Conservation (phyloP, 2,329 filamentous ascomycete genomes). For the Neophaeococcomyces aloes region DNA sequence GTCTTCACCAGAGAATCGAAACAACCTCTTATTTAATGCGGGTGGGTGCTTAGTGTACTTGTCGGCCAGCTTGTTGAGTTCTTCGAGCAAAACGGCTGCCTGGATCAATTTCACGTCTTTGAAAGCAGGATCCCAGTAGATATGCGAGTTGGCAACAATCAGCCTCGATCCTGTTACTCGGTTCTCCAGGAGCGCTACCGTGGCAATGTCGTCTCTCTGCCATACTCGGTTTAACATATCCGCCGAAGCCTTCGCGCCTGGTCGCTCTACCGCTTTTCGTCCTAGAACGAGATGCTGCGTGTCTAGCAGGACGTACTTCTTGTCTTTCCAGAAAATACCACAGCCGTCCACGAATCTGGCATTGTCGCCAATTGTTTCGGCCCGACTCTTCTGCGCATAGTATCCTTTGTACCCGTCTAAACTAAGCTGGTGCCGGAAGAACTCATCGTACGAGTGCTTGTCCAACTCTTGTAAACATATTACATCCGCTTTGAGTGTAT, state of each 20-base stretch:
- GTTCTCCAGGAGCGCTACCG: conserved; percentile 87
- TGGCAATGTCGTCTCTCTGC: conserved; percentile 94
- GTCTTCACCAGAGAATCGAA: conserved; percentile 43
- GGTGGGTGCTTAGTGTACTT: conserved; percentile 70
- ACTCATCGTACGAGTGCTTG: conserved; percentile 81
- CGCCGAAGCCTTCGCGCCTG: conserved; percentile 93
- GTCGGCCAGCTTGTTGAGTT: conserved; percentile 75
- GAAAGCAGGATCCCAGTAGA: conserved; percentile 85
- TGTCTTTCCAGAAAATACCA: conserved; percentile 91
- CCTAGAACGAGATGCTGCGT: conserved; percentile 91
- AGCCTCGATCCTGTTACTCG: conserved; percentile 78
- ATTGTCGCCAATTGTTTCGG: conserved; percentile 85
- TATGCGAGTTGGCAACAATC: conserved; percentile 86
- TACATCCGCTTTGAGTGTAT: conserved; percentile 71
- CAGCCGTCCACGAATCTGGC: conserved; percentile 88
- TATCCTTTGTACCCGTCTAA: conserved; percentile 87
- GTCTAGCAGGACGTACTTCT: conserved; percentile 87
- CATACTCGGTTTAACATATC: conserved; percentile 98
- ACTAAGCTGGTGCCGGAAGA: conserved; percentile 76
- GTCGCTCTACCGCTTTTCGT: conserved; percentile 81
- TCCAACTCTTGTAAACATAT: conserved; percentile 91
- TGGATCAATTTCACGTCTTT: conserved; percentile 96
- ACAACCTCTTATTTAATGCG: conserved; percentile 64
- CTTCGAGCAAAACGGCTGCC: conserved; percentile 88
- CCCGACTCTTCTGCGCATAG: conserved; percentile 81